Percentiles rank a stretch among this genome's conserved stretches.
These are phyloP conservation scores for Magnolia officinalis DNA, from an alignment of 164 flowering plant species.

Conservation along the genomic window DNA sequence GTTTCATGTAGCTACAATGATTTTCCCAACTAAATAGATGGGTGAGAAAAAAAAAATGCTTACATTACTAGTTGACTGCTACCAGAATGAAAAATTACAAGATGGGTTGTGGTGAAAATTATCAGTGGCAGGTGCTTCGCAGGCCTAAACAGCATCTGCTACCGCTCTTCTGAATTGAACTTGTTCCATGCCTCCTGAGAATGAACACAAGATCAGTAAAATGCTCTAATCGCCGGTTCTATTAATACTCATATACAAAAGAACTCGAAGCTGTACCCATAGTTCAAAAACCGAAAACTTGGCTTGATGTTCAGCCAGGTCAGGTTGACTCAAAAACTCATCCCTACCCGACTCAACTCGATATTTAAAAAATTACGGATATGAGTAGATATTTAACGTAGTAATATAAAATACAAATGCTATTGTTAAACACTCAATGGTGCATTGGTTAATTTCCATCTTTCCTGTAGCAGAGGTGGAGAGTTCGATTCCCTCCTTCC, in stretches of 20 bases:
- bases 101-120: not conserved
- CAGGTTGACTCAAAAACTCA: no score
- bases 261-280: no score
- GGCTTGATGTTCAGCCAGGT: no score
- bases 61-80: not conserved
- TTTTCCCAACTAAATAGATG: not conserved
- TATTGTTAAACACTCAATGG: no score
- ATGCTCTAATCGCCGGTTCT: not conserved
- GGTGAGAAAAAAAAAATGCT: not conserved
- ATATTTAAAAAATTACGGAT: no score
- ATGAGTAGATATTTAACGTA: no score
- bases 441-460: no score
- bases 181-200: conserved; percentile 30
- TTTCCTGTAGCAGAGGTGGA: no score
- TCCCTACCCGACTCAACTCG: no score
- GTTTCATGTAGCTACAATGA: not conserved
- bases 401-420: no score
- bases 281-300: no score
- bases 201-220: not conserved
- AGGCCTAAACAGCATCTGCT: not conserved
- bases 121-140: not conserved
- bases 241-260: not conserved
- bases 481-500: no score
- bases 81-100: not conserved
- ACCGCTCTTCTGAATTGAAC: conserved; percentile 25